Evolutionary conservation across 2,329 filamentous ascomycete species (phyloP), one percentile per base, ranked within the genome.

Genomic region (Hypoxylon sp.): DNA sequence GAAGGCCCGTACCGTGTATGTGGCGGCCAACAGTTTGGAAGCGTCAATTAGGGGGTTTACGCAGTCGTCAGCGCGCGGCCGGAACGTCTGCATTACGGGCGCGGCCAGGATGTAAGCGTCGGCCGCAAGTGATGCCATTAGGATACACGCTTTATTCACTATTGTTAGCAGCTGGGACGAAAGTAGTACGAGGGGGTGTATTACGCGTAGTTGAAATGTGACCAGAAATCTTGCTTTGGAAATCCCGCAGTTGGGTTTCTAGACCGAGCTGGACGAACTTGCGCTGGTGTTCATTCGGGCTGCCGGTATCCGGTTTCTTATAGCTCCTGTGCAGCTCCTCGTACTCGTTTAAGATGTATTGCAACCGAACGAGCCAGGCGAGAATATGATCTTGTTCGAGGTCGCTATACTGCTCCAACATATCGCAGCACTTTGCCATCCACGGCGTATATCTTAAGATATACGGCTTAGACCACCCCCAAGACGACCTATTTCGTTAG

Each of bases 181-280:
- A 20, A 11, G 18, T 22, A 14, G 38, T 44, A 16, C n/a, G n/a
- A 48, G 5, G 38, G 42, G n/a, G 7, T 16, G 4, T 30, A 75
- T 60, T 69, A 77, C 74, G 61, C 14, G 71, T 69, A 4, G 72
- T 69, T 2, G 76, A 72, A 16, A 82, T 62, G 7, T 76, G 69
- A 0, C 70, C 67, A 0, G 80, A 71, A 53, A 85, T 80, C 2
- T 61, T 64, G 4, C 70, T 65, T 40, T 80, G 77, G 68, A 81
- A 79, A 38, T 84, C 80, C n/a, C 71, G 68, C 7, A 83, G 72
- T 66, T 85, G 83, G 2, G 80, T 72, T 61, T 84, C 82, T 26
- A 86, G 77, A 0, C 84, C 84, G 1, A 80, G 75, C n/a, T 83
- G 71, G 63, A 85, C 76, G 16, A 86, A 76, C 2, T 76, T 74